A percentile compares a stretch with the other conserved stretches of the same genome.
These are phyloP conservation scores for Excoecaria agallocha DNA, from an alignment of 345 rosid genomes.

Conservation along the genomic window DNA sequence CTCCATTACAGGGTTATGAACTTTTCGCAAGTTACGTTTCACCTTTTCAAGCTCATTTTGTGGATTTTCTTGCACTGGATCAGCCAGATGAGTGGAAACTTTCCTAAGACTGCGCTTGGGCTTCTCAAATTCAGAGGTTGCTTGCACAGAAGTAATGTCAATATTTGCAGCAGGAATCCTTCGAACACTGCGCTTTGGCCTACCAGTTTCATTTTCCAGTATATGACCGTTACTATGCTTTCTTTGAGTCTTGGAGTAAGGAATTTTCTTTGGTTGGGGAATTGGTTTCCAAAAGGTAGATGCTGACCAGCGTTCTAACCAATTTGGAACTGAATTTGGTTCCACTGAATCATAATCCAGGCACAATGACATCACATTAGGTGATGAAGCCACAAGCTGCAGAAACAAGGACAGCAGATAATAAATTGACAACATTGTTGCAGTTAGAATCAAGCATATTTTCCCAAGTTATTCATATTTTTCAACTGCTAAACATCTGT, in stretches of 20 bases:
- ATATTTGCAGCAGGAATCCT: constrained; percentile 55
- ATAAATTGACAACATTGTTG: not conserved
- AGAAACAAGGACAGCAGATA: constrained; percentile 28
- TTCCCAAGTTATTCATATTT: not conserved
- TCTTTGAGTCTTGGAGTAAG: constrained; percentile 43
- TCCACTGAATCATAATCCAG: constrained; percentile 48
- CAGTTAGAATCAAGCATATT: constrained; percentile 1
- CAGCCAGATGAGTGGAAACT: constrained; percentile 53
- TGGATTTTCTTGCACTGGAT: constrained; percentile 61
- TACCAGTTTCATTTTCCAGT: constrained; percentile 52
- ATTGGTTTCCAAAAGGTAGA: constrained; percentile 72
- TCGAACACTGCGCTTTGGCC: constrained; percentile 60
- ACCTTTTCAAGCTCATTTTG: constrained; percentile 88
- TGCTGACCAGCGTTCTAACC: constrained; percentile 84
- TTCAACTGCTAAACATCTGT: not conserved
- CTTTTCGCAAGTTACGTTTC: constrained; percentile 84
- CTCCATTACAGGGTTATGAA: constrained; percentile 66
- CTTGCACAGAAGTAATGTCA: constrained; percentile 39
- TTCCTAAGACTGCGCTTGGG: constrained; percentile 65
- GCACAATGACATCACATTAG: constrained; percentile 55
- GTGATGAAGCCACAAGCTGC: constrained; percentile 79
- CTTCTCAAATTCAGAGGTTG: constrained; percentile 60
- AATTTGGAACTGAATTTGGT: constrained; percentile 62
- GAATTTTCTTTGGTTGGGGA: constrained; percentile 54
- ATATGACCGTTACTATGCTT: constrained; percentile 47